A percentile compares a stretch with the other conserved stretches of the same genome.
Conservation (phyloP, 345 rosid species). For the Moringa oleifera region DNA sequence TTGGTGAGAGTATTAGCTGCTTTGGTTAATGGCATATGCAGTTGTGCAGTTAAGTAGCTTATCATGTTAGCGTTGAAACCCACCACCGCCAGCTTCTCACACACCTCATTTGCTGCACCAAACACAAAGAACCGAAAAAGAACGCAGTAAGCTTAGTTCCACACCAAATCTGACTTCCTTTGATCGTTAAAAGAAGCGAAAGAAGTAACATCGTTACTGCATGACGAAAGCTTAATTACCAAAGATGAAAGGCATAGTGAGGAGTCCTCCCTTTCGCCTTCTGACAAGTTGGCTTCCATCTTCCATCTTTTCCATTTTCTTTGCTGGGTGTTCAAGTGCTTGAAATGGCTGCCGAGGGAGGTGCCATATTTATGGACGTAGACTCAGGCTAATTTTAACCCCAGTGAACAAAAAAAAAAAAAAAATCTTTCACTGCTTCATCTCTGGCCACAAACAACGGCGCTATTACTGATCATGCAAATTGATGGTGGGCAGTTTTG, state of each 20-base stretch:
- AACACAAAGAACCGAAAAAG: background rate
- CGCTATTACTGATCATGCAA: no score
- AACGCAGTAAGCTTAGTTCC: background rate
- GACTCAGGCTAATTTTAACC: background rate
- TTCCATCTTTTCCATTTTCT: slow-evolving; percentile 25
- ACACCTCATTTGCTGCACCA: slow-evolving; percentile 65
- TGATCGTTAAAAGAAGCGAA: no score
- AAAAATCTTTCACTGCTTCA: background rate
- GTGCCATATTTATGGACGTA: slow-evolving; percentile 17
- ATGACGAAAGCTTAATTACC: slow-evolving; percentile 25
- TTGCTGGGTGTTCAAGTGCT: slow-evolving; percentile 1
- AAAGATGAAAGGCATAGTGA: slow-evolving; percentile 79
- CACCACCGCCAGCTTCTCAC: slow-evolving; percentile 87
- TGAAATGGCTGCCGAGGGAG: background rate
- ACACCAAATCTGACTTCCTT: no score
- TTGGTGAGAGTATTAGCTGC: slow-evolving; percentile 92
- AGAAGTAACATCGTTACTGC: no score
- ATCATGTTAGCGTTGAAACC: slow-evolving; percentile 83
- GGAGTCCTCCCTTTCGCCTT: slow-evolving; percentile 47
- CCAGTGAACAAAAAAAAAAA: no score
- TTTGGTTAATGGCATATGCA: slow-evolving; percentile 84
- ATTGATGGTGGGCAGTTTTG: no score
- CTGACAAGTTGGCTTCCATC: slow-evolving; percentile 28
- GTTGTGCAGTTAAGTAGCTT: slow-evolving; percentile 74
- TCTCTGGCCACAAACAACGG: slow-evolving; percentile 2